Base-by-base conservation (phyloP, 768 basidiomycete species). In the Lentinula raphanica region DNA sequence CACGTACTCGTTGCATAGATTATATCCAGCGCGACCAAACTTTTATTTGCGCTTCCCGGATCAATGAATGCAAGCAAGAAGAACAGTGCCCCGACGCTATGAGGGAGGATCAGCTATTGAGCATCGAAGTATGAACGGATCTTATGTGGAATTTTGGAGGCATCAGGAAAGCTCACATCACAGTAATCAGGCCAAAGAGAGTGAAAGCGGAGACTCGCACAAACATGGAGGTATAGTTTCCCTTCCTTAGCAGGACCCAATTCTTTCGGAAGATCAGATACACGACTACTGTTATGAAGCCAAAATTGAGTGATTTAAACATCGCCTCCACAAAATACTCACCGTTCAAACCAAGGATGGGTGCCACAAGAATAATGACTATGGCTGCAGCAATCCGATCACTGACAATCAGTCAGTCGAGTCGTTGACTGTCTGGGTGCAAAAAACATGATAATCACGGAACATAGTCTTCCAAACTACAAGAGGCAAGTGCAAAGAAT, bases 181-280 rank as follows among this genome's bases (percentile, higher is more conserved):
- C 32, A 15, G n/a, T 13, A 17, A 56, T 35, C 3, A 56, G 27
- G 27, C 55, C 44, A 48, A 15, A 56, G 21, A 46, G 5, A 3
- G 55, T 45, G 44, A 56, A 56, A n/a, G 45, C 29, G 6, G 55
- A 42, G 3, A 56, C 44, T 31, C 55, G 27, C 17, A 46, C 44
- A 44, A 56, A 56, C 55, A 56, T 46, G 29, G 55, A 56, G n/a
- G 9, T 56, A n/a, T 23, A 23, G 17, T 31, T 48, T 25, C 38
- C 31, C 19, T 12, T 29, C n/a, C 29, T 25, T 23, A 56, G 11
- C 32, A 27, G 15, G 15, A 31, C 32, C 40, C 27, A 9, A 19
- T 46, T 12, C 17, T 46, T 56, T n/a, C 45, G 55, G 32, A 56
- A 32, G 15, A 17, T 3, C 19, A 28, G n/a, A 21, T 48, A 56